These are phyloP conservation scores for Teunomyces cretensis DNA, from an alignment of 805 yeast genomes.

Conservation along the genomic window DNA sequence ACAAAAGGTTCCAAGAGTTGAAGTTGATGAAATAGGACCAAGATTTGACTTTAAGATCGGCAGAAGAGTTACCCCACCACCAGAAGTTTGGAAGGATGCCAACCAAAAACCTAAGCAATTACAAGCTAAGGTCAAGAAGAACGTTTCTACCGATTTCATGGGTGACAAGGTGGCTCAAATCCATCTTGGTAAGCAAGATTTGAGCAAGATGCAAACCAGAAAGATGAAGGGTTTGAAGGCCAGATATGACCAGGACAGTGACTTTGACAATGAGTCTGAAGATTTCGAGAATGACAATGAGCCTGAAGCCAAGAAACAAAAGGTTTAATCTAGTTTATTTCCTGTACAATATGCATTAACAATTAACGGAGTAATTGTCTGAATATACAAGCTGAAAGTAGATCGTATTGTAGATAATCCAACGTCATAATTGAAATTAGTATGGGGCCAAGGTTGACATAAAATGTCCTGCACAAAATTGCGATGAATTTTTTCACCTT, in stretches of 20 bases:
- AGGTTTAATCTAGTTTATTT: slow-evolving; percentile 12
- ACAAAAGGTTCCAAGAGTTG: slow-evolving; percentile 91
- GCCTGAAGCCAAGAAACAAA: slow-evolving; percentile 34
- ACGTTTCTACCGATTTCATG: slow-evolving; percentile 79
- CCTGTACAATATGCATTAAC: slow-evolving; percentile 3
- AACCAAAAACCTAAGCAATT: slow-evolving; percentile 75
- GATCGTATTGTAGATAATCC: background rate
- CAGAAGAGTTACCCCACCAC: slow-evolving; percentile 74
- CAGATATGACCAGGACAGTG: slow-evolving; percentile 74
- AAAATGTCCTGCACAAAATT: background rate
- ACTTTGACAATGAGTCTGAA: slow-evolving; percentile 52
- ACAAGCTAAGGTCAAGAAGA: slow-evolving; percentile 82
- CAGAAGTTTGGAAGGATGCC: slow-evolving; percentile 92
- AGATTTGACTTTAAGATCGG: slow-evolving; percentile 92
- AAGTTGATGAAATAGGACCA: slow-evolving; percentile 93
- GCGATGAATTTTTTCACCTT: slow-evolving; percentile 3
- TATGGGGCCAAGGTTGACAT: too few species aligned
- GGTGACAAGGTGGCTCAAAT: slow-evolving; percentile 97
- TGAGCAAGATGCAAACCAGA: slow-evolving; percentile 87
- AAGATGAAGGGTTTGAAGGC: slow-evolving; percentile 98
- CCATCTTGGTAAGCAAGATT: slow-evolving; percentile 94
- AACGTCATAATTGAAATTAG: too few species aligned
- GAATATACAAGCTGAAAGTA: background rate
- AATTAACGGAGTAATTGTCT: background rate
- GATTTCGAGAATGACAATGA: slow-evolving; percentile 22